Conservation (phyloP, 768 basidiomycete genomes). For the Trametes elegans region DNA sequence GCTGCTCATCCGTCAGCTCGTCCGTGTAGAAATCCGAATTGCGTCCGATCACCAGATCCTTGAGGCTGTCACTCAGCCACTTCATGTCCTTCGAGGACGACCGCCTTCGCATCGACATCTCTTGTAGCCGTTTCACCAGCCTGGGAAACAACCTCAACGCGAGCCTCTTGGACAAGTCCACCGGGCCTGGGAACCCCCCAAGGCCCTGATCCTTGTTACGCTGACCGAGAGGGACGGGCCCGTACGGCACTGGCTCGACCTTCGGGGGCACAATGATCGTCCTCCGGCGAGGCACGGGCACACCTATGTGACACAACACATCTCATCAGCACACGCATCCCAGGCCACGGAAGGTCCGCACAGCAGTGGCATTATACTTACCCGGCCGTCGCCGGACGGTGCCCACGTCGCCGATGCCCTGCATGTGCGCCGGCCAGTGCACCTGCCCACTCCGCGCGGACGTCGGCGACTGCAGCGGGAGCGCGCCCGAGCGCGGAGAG, state of each 20-base stretch:
- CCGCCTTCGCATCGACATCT: background rate
- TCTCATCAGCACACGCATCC: background rate
- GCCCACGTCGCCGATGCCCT: background rate
- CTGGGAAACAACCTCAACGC: constrained; percentile 43
- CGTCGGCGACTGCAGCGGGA: constrained; percentile 25
- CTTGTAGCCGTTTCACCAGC: constrained; percentile 29
- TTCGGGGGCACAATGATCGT: constrained; percentile 30
- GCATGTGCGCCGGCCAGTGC: background rate
- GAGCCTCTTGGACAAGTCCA: constrained; percentile 37
- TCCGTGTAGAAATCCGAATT: constrained; percentile 58
- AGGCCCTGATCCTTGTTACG: constrained; percentile 36
- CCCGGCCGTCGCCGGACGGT: constrained; percentile 11
- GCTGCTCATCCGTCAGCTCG: constrained; percentile 58
- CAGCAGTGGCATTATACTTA: background rate
- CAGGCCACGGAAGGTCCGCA: too few relatives aligned
- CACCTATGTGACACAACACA: constrained; percentile 1
- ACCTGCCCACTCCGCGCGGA: constrained; percentile 13
- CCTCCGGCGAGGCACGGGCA: constrained; percentile 32
- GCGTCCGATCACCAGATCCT: constrained; percentile 49
- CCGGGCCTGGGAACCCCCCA: constrained; percentile 50
- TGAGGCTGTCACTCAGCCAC: constrained; percentile 37
- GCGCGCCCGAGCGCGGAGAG: constrained; percentile 32
- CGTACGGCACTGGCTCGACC: background rate
- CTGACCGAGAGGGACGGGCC: constrained; percentile 9
- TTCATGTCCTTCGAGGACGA: constrained; percentile 19